phyloP scores from a whole-genome alignment of 164 flowering plant species.

The Vitis amurensis region DNA sequence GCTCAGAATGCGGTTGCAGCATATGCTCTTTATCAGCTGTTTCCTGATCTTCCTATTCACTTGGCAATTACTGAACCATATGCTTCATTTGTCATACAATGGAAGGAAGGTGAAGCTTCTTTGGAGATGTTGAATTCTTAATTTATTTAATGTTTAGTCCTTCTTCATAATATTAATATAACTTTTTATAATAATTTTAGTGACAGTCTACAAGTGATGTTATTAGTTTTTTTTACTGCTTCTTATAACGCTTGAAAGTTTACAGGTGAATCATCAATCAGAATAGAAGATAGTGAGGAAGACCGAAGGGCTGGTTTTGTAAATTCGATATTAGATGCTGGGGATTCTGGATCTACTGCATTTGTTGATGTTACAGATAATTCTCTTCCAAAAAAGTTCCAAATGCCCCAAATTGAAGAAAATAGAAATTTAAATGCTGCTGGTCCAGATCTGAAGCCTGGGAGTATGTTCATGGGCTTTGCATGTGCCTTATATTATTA shows the following conservation, averaged over 20 bases:
- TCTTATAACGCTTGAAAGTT: slow-evolving; percentile 6
- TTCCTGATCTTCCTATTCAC: slow-evolving; percentile 79
- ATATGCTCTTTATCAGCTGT: slow-evolving; percentile 72
- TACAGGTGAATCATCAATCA: slow-evolving; percentile 52
- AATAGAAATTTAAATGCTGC: slow-evolving; percentile 16
- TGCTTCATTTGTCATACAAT: slow-evolving; percentile 59
- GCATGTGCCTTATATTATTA: background rate
- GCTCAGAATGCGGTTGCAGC: slow-evolving; percentile 92
- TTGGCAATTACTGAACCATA: slow-evolving; percentile 68
- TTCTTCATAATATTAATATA: too few species aligned
- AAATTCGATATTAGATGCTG: slow-evolving; percentile 54
- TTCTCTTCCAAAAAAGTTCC: slow-evolving; percentile 24
- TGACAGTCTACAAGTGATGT: background rate
- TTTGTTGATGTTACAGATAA: slow-evolving; percentile 9
- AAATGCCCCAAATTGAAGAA: slow-evolving; percentile 24
- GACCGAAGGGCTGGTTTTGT: slow-evolving; percentile 78
- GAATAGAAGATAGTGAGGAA: slow-evolving; percentile 44
- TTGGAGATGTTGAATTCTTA: background rate
- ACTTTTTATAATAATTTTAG: too few species aligned
- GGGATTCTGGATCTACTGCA: slow-evolving; percentile 20
- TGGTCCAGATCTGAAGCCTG: slow-evolving; percentile 18
- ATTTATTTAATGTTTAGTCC: background rate
- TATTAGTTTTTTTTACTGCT: background rate
- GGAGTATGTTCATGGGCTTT: slow-evolving; percentile 38
- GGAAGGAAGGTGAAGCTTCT: slow-evolving; percentile 64